Base-by-base conservation (phyloP, 306 rosid species). In the Arachis stenosperma region DNA sequence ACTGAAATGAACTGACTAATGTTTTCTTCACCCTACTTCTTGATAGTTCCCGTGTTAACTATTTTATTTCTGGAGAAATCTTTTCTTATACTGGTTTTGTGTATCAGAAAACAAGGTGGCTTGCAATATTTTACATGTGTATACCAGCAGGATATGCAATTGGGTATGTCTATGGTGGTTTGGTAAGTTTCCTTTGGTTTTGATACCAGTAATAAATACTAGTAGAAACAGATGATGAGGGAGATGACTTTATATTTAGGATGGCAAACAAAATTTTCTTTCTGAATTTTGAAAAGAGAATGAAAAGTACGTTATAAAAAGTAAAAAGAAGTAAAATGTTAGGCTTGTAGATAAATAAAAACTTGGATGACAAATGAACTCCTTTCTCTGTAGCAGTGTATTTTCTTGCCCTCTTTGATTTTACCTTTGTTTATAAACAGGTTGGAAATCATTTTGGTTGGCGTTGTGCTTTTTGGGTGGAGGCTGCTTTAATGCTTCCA, bases 91-190 rank as follows among this genome's bases (percentile, higher is more conserved):
- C 44, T 43, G 70, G 47, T 76, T 22, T 61, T 61, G 10, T 85
- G 61, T 61, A 8, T 63, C 91, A 93, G 98, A 93, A 86, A 91
- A 82, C 98, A 1, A 86, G 15, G 0, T 93, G 98, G 98, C 94
- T 93, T 71, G 74, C 83, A 43, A 63, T 83, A 81, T 93, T 93
- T 72, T 93, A 83, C 88, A 93, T 93, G 98, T 93, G 94, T 67
- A 91, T 93, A 79, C 94, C 98, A 22, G 79, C 88, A 6, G 98
- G 98, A 69, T 86, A 76, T 81, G 98, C 98, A 36, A 15, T 89
- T 71, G 98, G 98, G 80, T 91, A 93, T 77, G 71, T 93, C 65
- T 89, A 82, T 70, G 98, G 97, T 72, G 97, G 98, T 69, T 17
- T 89, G 82, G 97, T 93, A 88, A 81, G 92, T 86, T 66, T 75